Evolutionary conservation across 495 filamentous ascomycete species (phyloP), one percentile per base, ranked within the genome.

Genomic region (Annulohypoxylon bovei): DNA sequence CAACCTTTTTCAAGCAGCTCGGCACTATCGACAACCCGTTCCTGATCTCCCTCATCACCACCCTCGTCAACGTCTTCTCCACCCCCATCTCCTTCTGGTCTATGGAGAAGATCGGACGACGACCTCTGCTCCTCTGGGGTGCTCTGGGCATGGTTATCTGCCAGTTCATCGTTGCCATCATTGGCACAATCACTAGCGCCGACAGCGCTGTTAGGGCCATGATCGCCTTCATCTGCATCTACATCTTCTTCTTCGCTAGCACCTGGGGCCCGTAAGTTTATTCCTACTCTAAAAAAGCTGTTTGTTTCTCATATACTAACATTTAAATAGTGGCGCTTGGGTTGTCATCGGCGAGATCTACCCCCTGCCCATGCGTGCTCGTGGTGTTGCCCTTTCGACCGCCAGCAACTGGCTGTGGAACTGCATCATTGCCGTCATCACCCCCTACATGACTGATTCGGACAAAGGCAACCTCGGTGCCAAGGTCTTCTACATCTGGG

Each of bases 321-420:
- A 86, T 6, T 80, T 81, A 18, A 39, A 33, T 27, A 69, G 67
- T 55, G 84, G 85, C 8, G 91, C 89, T 40, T 94, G 92, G 92
- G 90, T 95, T 62, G 86, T 95, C 68, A 92, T 94, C 67, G 92
- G 92, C 67, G 92, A 95, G 82, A 91, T 94, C 82, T 95, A 89
- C 88, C 92, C 92, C 25, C 87, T 95, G 37, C 90, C 89, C 50
- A 94, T 94, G 80, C 90, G 92, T 71, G 90, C 92, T 18, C 89
- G 90, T 53, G 92, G 92, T 78, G 91, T 95, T 56, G 91, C 85
- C 58, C 84, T 95, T 50, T 92, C 91, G 22, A 94, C 92, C 50
- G 89, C 92, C 62, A 92, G 89, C 75, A 95, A 95, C 85, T 95
- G 92, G 92, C 88, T 94, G 70, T 94, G 91, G 91, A 93, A 95